A percentile compares a stretch with the other conserved stretches of the same genome.
phyloP scores from a whole-genome alignment of 768 basidiomycete species.

The Boletus reticulatus region DNA sequence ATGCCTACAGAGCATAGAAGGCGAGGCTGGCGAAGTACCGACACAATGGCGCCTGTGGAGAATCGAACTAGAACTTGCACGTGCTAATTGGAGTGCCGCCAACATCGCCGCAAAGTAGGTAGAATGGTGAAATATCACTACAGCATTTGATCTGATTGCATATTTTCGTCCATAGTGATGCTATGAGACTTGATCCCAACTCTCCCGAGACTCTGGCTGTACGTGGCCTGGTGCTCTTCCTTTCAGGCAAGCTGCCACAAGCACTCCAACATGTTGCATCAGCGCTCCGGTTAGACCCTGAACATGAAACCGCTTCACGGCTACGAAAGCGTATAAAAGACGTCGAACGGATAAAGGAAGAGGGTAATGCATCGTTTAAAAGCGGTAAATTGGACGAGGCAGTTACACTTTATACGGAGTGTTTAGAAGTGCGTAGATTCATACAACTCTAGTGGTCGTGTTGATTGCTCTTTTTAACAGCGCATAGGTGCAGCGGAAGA shows the following conservation, averaged over 20 bases:
- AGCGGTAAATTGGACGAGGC: constrained; percentile 56
- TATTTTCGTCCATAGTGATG: constrained; percentile 49
- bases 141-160: constrained; percentile 1
- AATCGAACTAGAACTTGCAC: constrained; percentile 73
- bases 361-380: constrained; percentile 80
- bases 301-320: constrained; percentile 64
- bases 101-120: constrained; percentile 71
- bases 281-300: constrained; percentile 78
- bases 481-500: constrained; percentile 64
- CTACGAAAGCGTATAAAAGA: constrained; percentile 79
- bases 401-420: constrained; percentile 63
- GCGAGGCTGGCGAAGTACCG: constrained; percentile 73
- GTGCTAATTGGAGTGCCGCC: constrained; percentile 73
- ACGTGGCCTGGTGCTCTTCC: constrained; percentile 79
- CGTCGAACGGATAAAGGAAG: constrained; percentile 81
- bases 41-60: constrained; percentile 79
- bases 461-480: constrained; percentile 32
- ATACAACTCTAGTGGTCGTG: neutral
- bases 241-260: constrained; percentile 65
- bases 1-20: constrained; percentile 69
- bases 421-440: constrained; percentile 53
- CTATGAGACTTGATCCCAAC: constrained; percentile 64
- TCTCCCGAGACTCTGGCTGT: constrained; percentile 77
- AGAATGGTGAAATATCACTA: neutral
- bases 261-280: constrained; percentile 68